Conservation (phyloP, 2,329 filamentous ascomycete species). For the Camillea tinctor region DNA sequence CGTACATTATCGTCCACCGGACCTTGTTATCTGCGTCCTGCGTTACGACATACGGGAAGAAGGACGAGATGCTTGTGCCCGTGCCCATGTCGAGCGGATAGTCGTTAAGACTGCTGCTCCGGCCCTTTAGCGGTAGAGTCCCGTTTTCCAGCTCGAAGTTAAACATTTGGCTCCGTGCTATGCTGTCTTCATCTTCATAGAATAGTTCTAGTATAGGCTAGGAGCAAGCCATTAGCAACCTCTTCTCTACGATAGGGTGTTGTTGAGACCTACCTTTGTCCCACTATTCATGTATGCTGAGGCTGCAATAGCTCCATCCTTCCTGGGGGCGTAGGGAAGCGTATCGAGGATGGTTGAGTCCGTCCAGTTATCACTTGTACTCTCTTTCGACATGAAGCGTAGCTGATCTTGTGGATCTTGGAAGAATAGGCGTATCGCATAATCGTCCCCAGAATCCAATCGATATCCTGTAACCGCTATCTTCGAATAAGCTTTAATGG, state of each 20-base stretch:
- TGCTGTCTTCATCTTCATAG: slow-evolving; percentile 19
- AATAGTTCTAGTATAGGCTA: slow-evolving; percentile 23
- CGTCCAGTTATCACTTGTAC: slow-evolving; percentile 15
- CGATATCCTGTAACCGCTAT: slow-evolving; percentile 23
- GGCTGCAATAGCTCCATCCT: slow-evolving; percentile 20
- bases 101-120: slow-evolving; percentile 15
- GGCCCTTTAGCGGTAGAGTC: slow-evolving; percentile 13
- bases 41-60: slow-evolving; percentile 22
- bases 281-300: slow-evolving; percentile 15
- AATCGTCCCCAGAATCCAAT: slow-evolving; percentile 8
- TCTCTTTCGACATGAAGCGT: slow-evolving; percentile 22
- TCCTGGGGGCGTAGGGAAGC: slow-evolving; percentile 16
- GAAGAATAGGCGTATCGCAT: slow-evolving; percentile 23
- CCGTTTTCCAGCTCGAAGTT: slow-evolving; percentile 17
- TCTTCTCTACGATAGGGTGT: background rate
- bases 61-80: slow-evolving; percentile 17
- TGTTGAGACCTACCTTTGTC: slow-evolving; percentile 14
- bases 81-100: slow-evolving; percentile 18
- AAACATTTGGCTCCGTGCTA: slow-evolving; percentile 21
- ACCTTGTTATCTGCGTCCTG: slow-evolving; percentile 20
- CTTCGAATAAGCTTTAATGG: slow-evolving; percentile 19
- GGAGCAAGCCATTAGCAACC: slow-evolving; percentile 6
- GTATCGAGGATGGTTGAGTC: slow-evolving; percentile 17
- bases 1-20: slow-evolving; percentile 20
- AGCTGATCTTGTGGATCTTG: slow-evolving; percentile 19